Evolutionary conservation across 1,284 basidiomycete genomes (phyloP).

Genomic region (Ceratobasidium sp.): DNA sequence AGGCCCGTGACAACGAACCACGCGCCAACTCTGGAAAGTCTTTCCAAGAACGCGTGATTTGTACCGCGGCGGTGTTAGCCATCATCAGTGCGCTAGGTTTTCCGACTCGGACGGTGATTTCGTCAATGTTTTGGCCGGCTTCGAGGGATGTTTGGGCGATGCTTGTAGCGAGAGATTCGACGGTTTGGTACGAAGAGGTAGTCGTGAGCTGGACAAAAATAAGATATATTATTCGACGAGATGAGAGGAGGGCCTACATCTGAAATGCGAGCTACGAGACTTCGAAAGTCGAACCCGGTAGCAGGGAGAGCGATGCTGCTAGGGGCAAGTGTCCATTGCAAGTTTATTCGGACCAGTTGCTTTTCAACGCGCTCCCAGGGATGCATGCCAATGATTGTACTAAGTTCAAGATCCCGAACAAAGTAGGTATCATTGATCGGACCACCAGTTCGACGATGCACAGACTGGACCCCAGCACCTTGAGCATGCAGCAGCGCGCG

Average conservation of each 20-base stretch:
- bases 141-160: slow-evolving; percentile 65
- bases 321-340: slow-evolving; percentile 60
- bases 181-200: slow-evolving; percentile 72
- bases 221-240: slow-evolving; percentile 19
- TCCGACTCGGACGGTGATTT: slow-evolving; percentile 72
- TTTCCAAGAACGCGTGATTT: slow-evolving; percentile 67
- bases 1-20: slow-evolving; percentile 15
- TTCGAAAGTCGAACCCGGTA: slow-evolving; percentile 59
- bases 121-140: slow-evolving; percentile 51
- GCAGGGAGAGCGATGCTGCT: slow-evolving; percentile 50
- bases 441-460: slow-evolving; percentile 54
- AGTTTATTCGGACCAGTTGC: slow-evolving; percentile 76
- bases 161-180: slow-evolving; percentile 79
- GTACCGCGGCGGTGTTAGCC: slow-evolving; percentile 73
- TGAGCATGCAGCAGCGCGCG: slow-evolving; percentile 69
- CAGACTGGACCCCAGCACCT: slow-evolving; percentile 62
- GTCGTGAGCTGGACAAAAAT: slow-evolving; percentile 58
- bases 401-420: slow-evolving; percentile 68
- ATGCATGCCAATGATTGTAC: slow-evolving; percentile 80
- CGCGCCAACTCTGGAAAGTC: slow-evolving; percentile 53
- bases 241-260: slow-evolving; percentile 57
- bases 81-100: slow-evolving; percentile 85
- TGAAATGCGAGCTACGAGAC: slow-evolving; percentile 59
- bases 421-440: slow-evolving; percentile 56
- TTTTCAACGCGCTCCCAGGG: slow-evolving; percentile 76